Conservation (phyloP, 495 filamentous ascomycete genomes). For the Xylaria telfairii region DNA sequence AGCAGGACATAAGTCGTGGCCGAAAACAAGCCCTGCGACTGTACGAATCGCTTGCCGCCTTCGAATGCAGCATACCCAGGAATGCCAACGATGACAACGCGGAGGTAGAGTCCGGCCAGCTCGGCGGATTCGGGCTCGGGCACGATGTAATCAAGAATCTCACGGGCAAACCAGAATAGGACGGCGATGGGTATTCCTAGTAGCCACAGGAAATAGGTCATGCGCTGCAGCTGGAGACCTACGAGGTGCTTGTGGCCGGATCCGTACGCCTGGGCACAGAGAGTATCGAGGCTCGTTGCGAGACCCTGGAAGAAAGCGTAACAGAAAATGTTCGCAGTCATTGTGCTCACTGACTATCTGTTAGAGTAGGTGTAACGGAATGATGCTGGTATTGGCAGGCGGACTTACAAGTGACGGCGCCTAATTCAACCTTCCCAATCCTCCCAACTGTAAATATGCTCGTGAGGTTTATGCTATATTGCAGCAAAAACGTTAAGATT, state of each 20-base stretch:
- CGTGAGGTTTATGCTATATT: conserved; percentile 74
- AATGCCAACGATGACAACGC: conserved; percentile 66
- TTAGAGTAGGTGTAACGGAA: conserved; percentile 19
- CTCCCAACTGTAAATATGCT: conserved; percentile 72
- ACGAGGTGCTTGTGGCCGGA: conserved; percentile 71
- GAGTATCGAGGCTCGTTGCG: conserved; percentile 72
- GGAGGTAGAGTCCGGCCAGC: conserved; percentile 72
- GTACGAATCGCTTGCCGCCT: conserved; percentile 71
- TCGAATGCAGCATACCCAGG: conserved; percentile 75
- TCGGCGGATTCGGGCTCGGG: conserved; percentile 65
- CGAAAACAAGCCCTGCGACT: conserved; percentile 73
- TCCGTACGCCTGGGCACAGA: conserved; percentile 78
- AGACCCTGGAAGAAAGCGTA: conserved; percentile 75
- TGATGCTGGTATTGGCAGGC: no score
- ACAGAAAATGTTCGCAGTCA: conserved; percentile 77
- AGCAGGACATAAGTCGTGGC: conserved; percentile 71
- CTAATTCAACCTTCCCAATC: conserved; percentile 66
- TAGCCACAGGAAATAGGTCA: conserved; percentile 69
- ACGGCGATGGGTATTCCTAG: conserved; percentile 67
- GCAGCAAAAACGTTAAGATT: conserved; percentile 72
- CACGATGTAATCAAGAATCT: conserved; percentile 63
- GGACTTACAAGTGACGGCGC: conserved; percentile 61
- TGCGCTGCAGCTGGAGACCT: conserved; percentile 72
- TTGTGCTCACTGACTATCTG: conserved; percentile 58
- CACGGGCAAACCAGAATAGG: conserved; percentile 63